These are phyloP conservation scores for Globisporangium abappressorium DNA, from an alignment of 352 stramenopile species.

Conservation along the genomic window DNA sequence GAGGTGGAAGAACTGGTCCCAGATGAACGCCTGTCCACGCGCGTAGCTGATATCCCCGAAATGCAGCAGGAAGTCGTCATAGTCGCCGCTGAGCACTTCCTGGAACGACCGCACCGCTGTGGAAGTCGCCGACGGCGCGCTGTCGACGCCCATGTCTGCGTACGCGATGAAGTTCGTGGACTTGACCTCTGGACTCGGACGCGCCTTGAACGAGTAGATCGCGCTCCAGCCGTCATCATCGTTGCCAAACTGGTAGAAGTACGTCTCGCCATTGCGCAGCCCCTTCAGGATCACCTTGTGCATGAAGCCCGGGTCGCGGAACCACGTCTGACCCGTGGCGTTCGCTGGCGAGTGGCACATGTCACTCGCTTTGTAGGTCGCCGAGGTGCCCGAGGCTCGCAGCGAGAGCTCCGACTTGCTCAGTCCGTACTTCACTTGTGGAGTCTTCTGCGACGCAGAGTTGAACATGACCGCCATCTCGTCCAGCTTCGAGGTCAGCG, in stretches of 20 bases:
- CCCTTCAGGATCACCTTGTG: slow-evolving; percentile 68
- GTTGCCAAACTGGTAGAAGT: slow-evolving; percentile 84
- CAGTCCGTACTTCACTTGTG: slow-evolving; percentile 40
- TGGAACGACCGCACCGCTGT: slow-evolving; percentile 15
- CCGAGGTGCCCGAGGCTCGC: slow-evolving; percentile 33
- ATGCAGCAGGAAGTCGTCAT: slow-evolving; percentile 18
- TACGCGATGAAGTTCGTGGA: slow-evolving; percentile 13
- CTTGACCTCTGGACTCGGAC: slow-evolving; percentile 2
- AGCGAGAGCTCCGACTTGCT: slow-evolving; percentile 22
- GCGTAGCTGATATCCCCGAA: slow-evolving; percentile 18
- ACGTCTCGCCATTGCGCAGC: slow-evolving; percentile 36
- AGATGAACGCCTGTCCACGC: slow-evolving; percentile 42
- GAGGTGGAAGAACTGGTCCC: slow-evolving; percentile 75
- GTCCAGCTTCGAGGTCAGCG: slow-evolving; percentile 41
- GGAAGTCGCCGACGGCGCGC: slow-evolving; percentile 13
- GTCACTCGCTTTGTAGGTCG: slow-evolving; percentile 65
- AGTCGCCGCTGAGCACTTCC: slow-evolving; percentile 11
- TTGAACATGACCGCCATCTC: slow-evolving; percentile 78
- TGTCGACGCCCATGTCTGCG: slow-evolving; percentile 12
- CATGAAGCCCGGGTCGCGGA: slow-evolving; percentile 77
- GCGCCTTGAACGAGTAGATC: slow-evolving; percentile 48
- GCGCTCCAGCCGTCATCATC: slow-evolving; percentile 69
- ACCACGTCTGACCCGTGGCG: slow-evolving; percentile 55
- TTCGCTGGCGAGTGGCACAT: slow-evolving; percentile 69
- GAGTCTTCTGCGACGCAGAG: slow-evolving; percentile 46